Evolutionary conservation across 2,329 filamentous ascomycete species (phyloP).

Genomic region (Fusarium sp.): DNA sequence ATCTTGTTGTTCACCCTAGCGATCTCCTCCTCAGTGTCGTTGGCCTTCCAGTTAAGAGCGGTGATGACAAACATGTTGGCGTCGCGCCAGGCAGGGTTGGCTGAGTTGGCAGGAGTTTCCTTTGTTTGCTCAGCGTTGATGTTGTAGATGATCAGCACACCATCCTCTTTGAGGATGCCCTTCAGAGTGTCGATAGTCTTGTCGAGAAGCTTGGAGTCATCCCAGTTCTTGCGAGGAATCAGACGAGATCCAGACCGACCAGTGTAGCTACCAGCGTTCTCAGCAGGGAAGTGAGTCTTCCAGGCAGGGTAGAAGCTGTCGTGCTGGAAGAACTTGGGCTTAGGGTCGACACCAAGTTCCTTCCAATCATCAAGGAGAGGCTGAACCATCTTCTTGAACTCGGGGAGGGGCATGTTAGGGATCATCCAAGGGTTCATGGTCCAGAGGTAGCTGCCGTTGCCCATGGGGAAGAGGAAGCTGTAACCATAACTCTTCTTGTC

Average conservation of each 20-base stretch:
- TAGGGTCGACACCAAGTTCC: slow-evolving; percentile 46
- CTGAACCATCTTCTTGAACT: slow-evolving; percentile 43
- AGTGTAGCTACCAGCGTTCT: slow-evolving; percentile 42
- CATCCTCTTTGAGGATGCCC: slow-evolving; percentile 20
- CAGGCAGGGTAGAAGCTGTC: slow-evolving; percentile 47
- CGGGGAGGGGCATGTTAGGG: slow-evolving; percentile 46
- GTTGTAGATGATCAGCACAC: slow-evolving; percentile 29
- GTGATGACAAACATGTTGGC: slow-evolving; percentile 52
- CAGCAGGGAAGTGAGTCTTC: slow-evolving; percentile 42
- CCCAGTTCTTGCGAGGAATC: slow-evolving; percentile 44
- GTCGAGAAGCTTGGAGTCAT: slow-evolving; percentile 20
- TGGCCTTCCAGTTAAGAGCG: slow-evolving; percentile 40
- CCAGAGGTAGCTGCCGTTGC: slow-evolving; percentile 48
- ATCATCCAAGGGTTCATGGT: slow-evolving; percentile 48
- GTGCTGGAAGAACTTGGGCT: slow-evolving; percentile 43
- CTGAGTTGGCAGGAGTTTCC: slow-evolving; percentile 50
- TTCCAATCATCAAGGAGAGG: slow-evolving; percentile 48
- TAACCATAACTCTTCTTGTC: slow-evolving; percentile 45
- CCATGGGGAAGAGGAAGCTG: slow-evolving; percentile 41
- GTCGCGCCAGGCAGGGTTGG: slow-evolving; percentile 57
- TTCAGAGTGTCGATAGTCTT: slow-evolving; percentile 30
- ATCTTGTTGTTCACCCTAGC: slow-evolving; percentile 47
- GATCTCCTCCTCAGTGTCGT: slow-evolving; percentile 16
- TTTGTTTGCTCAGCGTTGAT: slow-evolving; percentile 38
- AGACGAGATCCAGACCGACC: slow-evolving; percentile 45